Conservation (phyloP, 1,284 basidiomycete genomes). For the Rhodotorula sp. region DNA sequence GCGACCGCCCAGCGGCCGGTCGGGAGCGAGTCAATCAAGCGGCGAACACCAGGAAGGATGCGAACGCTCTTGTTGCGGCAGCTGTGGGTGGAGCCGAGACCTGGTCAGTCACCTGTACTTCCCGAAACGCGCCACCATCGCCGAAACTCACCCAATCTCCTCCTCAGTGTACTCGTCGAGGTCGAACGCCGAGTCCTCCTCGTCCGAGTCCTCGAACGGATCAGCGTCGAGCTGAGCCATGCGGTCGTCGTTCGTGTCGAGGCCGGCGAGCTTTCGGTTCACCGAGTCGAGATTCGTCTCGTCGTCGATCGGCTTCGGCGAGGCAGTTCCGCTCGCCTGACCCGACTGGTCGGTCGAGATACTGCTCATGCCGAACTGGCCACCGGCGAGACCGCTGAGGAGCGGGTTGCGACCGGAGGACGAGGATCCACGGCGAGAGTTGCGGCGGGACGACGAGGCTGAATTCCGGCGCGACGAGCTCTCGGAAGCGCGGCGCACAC, state of each 20-base stretch:
- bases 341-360: constrained; percentile 11
- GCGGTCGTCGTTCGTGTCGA: constrained; percentile 48
- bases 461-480: constrained; percentile 33
- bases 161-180: constrained; percentile 42
- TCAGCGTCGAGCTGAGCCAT: constrained; percentile 51
- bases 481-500: constrained; percentile 35
- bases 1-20: constrained; percentile 68
- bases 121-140: background rate
- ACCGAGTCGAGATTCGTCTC: constrained; percentile 37
- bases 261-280: constrained; percentile 49
- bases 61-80: constrained; percentile 54
- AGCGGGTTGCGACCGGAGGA: constrained; percentile 36
- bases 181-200: constrained; percentile 60
- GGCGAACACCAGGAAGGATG: constrained; percentile 70
- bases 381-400: constrained; percentile 32
- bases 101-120: background rate
- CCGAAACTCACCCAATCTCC: constrained; percentile 36
- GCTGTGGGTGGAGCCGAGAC: background rate
- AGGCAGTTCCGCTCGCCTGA: background rate
- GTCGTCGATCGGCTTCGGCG: constrained; percentile 5
- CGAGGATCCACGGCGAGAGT: constrained; percentile 21
- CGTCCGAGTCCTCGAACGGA: constrained; percentile 59
- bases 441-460: constrained; percentile 25
- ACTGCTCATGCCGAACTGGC: constrained; percentile 37
- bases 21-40: constrained; percentile 67